Conservation (phyloP, 176 grass and related monocot species). For the Juncus effusus region DNA sequence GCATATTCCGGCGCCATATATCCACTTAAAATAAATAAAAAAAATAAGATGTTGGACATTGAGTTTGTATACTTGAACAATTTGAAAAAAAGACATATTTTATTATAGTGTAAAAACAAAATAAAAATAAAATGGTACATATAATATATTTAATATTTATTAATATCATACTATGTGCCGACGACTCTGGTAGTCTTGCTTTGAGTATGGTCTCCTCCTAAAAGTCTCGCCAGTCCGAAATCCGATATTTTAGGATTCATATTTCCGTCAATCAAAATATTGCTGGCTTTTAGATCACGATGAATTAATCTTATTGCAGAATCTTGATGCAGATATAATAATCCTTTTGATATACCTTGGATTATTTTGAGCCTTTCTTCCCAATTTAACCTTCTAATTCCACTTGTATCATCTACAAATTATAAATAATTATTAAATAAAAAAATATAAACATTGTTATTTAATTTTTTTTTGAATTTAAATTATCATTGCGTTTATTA, state of each 20-base stretch:
- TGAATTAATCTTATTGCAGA: conserved; percentile 40
- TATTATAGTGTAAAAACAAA: neutral
- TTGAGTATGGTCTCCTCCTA: conserved; percentile 33
- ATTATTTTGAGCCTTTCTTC: conserved; percentile 37
- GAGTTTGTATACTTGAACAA: too few species aligned
- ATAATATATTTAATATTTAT: neutral
- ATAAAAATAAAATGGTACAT: neutral
- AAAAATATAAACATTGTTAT: neutral
- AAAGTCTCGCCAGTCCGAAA: conserved; percentile 39
- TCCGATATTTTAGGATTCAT: conserved; percentile 56
- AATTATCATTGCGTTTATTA: too few species aligned
- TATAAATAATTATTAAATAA: conserved; percentile 13
- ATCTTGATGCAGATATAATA: conserved; percentile 56
- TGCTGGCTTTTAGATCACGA: conserved; percentile 40
- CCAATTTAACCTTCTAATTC: conserved; percentile 24
- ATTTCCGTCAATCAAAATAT: conserved; percentile 44
- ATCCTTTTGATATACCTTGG: conserved; percentile 43
- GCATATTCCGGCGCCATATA: conserved; percentile 43
- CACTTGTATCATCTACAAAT: conserved; percentile 10
- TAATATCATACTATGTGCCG: conserved; percentile 37
- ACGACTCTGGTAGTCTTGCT: conserved; percentile 36
- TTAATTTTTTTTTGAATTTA: neutral
- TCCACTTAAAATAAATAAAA: conserved; percentile 22
- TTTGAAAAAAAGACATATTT: neutral
- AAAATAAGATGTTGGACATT: too few species aligned